Conservation (phyloP, 2,329 filamentous ascomycete species). For the Meredithiella fracta region DNA sequence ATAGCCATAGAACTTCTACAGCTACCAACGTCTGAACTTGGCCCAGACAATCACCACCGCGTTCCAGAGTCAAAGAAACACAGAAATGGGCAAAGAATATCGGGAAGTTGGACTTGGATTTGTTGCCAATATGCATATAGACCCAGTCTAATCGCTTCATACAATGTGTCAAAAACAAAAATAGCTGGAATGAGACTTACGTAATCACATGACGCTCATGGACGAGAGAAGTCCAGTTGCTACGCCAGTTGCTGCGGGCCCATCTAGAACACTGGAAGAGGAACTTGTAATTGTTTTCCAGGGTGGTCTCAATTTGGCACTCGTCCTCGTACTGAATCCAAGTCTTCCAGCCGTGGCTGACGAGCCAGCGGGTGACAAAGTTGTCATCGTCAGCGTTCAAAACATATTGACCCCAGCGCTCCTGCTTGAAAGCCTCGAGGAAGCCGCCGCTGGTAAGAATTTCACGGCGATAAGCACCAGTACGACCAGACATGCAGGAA, state of each 20-base stretch:
- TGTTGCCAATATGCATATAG: too few species aligned
- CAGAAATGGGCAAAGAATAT: too few species aligned
- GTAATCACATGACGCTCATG: constrained; percentile 69
- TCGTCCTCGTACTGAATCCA: constrained; percentile 88
- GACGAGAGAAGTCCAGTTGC: constrained; percentile 81
- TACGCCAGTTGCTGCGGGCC: constrained; percentile 96
- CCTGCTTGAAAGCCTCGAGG: constrained; percentile 75
- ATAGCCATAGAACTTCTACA: too few species aligned
- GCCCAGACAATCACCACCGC: too few species aligned
- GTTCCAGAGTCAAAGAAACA: too few species aligned
- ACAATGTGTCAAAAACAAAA: too few species aligned
- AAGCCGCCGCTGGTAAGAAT: constrained; percentile 79
- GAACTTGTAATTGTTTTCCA: constrained; percentile 79
- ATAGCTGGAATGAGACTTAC: constrained; percentile 40
- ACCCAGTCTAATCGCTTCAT: too few species aligned
- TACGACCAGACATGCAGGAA: constrained; percentile 92
- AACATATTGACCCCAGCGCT: constrained; percentile 76
- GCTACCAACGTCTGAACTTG: too few species aligned
- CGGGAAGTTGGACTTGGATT: too few species aligned
- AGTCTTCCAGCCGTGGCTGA: constrained; percentile 81
- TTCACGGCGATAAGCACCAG: constrained; percentile 76
- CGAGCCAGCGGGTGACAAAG: constrained; percentile 92
- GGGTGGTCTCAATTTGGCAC: constrained; percentile 80
- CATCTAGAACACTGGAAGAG: constrained; percentile 86
- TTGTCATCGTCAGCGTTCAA: constrained; percentile 96